Percentiles rank a stretch among this genome's conserved stretches.
phyloP scores from a whole-genome alignment of 176 grass and related monocot species.

The Bonia amplexicaulis region DNA sequence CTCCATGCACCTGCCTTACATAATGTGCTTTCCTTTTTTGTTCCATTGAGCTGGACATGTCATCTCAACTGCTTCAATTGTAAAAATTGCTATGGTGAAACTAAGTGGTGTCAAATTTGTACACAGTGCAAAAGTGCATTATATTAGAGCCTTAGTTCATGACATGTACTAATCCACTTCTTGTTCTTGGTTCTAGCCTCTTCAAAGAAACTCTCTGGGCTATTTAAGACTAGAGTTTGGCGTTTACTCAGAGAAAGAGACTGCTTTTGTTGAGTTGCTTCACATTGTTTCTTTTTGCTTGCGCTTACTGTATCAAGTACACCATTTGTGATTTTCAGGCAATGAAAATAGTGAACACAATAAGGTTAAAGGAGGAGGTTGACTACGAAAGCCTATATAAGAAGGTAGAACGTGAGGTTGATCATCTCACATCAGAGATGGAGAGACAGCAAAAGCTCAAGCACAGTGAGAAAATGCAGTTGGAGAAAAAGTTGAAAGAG shows the following conservation, averaged over 20 bases:
- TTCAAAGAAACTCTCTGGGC: background rate
- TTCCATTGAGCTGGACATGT: background rate
- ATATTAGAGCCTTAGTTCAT: slow-evolving; percentile 9
- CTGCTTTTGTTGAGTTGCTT: background rate
- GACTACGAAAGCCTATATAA: slow-evolving; percentile 85
- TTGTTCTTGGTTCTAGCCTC: background rate
- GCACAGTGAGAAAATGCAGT: slow-evolving; percentile 54
- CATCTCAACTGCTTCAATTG: slow-evolving; percentile 9
- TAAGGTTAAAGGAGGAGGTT: slow-evolving; percentile 90
- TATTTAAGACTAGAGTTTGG: background rate
- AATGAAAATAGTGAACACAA: slow-evolving; percentile 92
- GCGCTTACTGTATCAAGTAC: background rate
- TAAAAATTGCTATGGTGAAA: background rate
- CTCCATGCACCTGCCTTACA: background rate
- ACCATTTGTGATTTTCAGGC: slow-evolving; percentile 60
- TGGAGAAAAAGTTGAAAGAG: slow-evolving; percentile 60
- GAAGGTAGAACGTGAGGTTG: slow-evolving; percentile 76
- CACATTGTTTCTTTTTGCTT: background rate
- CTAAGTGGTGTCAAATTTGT: background rate
- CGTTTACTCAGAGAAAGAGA: background rate
- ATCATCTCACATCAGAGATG: slow-evolving; percentile 86
- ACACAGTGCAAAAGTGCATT: background rate
- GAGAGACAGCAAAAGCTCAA: slow-evolving; percentile 86
- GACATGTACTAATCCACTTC: background rate
- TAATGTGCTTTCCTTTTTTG: background rate